These are phyloP conservation scores for Nymphaea colorata DNA, from an alignment of 164 flowering plant species.

Conservation along the genomic window DNA sequence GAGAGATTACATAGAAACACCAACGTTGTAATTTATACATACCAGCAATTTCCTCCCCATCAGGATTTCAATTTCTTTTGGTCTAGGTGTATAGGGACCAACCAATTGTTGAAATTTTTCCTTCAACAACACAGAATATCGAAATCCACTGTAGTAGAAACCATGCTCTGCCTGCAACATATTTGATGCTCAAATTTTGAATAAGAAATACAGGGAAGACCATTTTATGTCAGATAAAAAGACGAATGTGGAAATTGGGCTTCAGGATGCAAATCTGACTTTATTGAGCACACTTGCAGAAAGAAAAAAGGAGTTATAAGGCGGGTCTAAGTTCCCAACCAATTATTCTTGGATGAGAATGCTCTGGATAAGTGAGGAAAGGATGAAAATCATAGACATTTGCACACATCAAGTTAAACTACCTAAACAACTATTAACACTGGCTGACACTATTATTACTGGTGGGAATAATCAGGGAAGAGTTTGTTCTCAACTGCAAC, in stretches of 20 bases:
- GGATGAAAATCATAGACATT: too few species aligned
- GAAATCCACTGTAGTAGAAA: slow-evolving; percentile 64
- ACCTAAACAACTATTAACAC: too few species aligned
- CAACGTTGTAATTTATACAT: slow-evolving; percentile 1
- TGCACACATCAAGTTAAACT: too few species aligned
- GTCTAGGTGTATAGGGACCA: slow-evolving; percentile 40
- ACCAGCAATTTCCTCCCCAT: slow-evolving; percentile 93
- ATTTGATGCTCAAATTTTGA: not conserved
- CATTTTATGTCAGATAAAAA: too few species aligned
- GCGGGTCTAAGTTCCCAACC: too few species aligned
- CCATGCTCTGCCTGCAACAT: slow-evolving; percentile 72
- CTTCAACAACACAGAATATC: slow-evolving; percentile 38
- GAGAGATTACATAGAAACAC: not conserved
- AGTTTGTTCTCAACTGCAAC: too few species aligned
- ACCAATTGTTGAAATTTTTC: slow-evolving; percentile 56
- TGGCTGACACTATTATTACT: too few species aligned
- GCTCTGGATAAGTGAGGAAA: too few species aligned
- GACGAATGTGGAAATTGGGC: too few species aligned
- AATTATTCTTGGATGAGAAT: too few species aligned
- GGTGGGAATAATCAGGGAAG: too few species aligned
- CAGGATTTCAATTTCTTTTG: slow-evolving; percentile 89
- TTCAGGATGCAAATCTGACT: too few species aligned
- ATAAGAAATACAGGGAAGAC: not conserved
- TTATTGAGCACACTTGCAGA: not conserved
- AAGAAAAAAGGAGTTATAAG: not conserved